Evolutionary conservation across 805 yeast genomes (phyloP), one percentile per base, ranked within the genome.

Genomic region (Saccharomycopsis babjevae): DNA sequence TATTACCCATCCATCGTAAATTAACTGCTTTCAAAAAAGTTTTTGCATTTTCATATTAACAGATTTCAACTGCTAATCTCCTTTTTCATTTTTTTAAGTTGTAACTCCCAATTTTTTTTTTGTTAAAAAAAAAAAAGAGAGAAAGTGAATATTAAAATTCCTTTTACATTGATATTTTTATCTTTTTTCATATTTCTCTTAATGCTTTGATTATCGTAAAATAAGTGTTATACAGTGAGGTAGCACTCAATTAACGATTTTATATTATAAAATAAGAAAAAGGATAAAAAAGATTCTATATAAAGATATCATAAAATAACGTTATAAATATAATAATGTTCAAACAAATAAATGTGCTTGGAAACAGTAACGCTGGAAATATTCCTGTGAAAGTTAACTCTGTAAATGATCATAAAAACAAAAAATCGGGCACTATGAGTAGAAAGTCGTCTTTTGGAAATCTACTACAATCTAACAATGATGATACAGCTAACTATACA

Each of bases 381-480:
- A 25, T 46, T 46, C 52, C 25, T 8, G 30, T 28, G 10, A 46
- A 46, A 10, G 32, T 13, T 11, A 20, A 13, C 11, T 8, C 20
- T n/a, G n/a, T 34, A 30, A 40, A 38, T 32, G 46, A 42, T 11
- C 43, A 42, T 13, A 56, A 39, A 22, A 42, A 10, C 10, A 56
- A 42, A 40, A 22, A 43, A 28, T 16, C 52, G 1, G 30, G 54
- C 16, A 32, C 52, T 32, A 25, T 43, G 38, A 39, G 52, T 28
- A 40, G 58, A 40, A 56, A 39, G n/a, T 39, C 58, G 3, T 56
- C 58, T 6, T 28, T 56, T 30, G 38, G 58, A 15, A 39, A 56
- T 22, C 50, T 40, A 2, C 28, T 56, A 30, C 56, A 30, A 20
- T 3, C 39, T 11, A 30, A 50, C 20, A 30, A 50, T 20, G 54